These are phyloP conservation scores for Trichophyton verrucosum DNA, from an alignment of 2,329 filamentous ascomycete species.

Conservation along the genomic window DNA sequence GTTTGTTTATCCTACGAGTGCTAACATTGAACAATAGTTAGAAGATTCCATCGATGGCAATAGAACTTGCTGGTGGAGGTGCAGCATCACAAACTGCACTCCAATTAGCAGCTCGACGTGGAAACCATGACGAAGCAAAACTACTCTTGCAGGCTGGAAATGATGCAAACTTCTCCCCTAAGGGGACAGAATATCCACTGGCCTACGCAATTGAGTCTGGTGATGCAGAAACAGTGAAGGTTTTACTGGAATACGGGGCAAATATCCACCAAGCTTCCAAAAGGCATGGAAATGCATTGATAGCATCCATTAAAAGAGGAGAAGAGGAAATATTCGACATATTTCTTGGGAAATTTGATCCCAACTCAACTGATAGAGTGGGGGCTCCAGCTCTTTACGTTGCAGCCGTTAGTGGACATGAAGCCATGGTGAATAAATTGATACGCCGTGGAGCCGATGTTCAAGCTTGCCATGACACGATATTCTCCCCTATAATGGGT, in stretches of 20 bases:
- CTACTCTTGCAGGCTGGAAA: constrained; percentile 67
- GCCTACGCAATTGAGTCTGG: not conserved
- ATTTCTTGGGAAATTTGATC: not conserved
- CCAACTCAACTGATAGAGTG: not conserved
- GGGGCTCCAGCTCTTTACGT: not conserved
- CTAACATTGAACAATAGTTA: not conserved
- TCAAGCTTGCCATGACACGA: not conserved
- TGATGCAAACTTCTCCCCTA: constrained; percentile 29
- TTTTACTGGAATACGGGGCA: not conserved
- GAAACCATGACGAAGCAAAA: constrained; percentile 61
- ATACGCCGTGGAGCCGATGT: not conserved
- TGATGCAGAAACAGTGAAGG: not conserved
- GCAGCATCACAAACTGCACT: not conserved
- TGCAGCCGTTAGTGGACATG: not conserved
- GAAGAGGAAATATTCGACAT: not conserved
- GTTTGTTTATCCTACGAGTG: not conserved
- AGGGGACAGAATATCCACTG: not conserved
- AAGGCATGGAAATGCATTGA: not conserved
- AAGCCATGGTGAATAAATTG: not conserved
- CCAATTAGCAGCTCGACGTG: constrained; percentile 35
- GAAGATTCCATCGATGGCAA: not conserved
- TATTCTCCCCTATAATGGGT: not conserved
- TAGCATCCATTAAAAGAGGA: not conserved
- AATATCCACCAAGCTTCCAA: not conserved
- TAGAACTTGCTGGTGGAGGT: not conserved